Base-by-base conservation (phyloP, 2,329 filamentous ascomycete genomes). In the Aspergillaceae sp. region DNA sequence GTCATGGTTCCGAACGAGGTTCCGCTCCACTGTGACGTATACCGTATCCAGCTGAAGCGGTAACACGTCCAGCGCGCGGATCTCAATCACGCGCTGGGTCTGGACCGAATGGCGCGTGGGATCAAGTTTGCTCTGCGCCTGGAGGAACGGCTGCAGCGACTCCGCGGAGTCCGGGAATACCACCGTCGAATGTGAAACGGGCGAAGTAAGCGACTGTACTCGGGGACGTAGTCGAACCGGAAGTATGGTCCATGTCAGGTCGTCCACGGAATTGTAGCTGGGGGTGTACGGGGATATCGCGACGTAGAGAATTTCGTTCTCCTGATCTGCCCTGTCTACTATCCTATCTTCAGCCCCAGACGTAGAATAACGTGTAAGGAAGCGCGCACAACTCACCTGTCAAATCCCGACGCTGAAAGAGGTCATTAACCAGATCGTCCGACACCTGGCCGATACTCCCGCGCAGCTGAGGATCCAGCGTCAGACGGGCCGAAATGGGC, bases 361-460 rank as follows among this genome's bases (percentile, higher is more conserved):
- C 3, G 27, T 38, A 19, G 19, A 19, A 19, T 19, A 19, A 1
- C 19, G 19, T 19, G 19, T 19, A 19, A 46, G 40, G 30, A 37
- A 44, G 28, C 30, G 33, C n/a, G 4, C 29, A 43, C n/a, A 19
- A 55, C 54, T 57, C 56, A 74, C 77, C 66, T 64, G 82, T 78
- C 65, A 60, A 73, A 58, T 54, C 69, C 67, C 56, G 77, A 60
- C 56, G 80, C 71, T 51, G 86, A 82, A 69, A 94, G 43, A 97
- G 76, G 61, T 94, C 86, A 41, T 77, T 74, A 59, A 90, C 88
- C 43, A 98, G 75, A 65, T 95, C 88, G 58, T 88, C 84, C 8
- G 91, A 95, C 44, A 97, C 69, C 53, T 92, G 79, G 52, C 89
- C 92, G 51, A 90, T 77, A 62, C 95, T 87, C 44, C 87, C 87